Percentiles rank a stretch among this genome's conserved stretches.
Evolutionary conservation across 495 filamentous ascomycete genomes (phyloP).

Genomic region (Collariella sp.): DNA sequence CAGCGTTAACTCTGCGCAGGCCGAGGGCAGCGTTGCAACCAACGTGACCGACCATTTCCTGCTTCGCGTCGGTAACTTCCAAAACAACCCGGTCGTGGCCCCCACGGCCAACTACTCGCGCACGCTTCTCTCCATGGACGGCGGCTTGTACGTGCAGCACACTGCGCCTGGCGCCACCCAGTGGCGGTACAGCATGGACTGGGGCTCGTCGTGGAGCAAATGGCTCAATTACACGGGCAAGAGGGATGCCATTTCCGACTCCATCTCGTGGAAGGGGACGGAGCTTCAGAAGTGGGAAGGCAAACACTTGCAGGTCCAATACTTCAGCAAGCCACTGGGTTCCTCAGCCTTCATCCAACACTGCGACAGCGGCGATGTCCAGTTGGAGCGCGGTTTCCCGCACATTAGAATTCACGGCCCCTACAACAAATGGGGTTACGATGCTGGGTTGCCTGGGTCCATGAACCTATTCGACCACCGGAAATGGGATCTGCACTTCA

Average conservation of each 20-base stretch:
- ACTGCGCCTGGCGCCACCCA: slow-evolving; percentile 55
- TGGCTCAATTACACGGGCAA: slow-evolving; percentile 50
- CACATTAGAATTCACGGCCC: slow-evolving; percentile 54
- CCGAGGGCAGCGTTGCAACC: slow-evolving; percentile 34
- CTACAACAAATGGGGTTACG: slow-evolving; percentile 62
- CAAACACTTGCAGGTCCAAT: slow-evolving; percentile 58
- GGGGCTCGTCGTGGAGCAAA: slow-evolving; percentile 48
- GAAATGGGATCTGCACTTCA: slow-evolving; percentile 52
- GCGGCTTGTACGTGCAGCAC: slow-evolving; percentile 45
- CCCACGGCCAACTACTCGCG: slow-evolving; percentile 53
- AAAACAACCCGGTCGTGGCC: slow-evolving; percentile 50
- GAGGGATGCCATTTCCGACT: slow-evolving; percentile 29
- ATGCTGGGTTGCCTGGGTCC: slow-evolving; percentile 50
- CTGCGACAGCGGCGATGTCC: slow-evolving; percentile 41
- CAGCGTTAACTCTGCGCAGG: slow-evolving; percentile 40
- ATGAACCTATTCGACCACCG: slow-evolving; percentile 48
- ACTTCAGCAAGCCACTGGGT: slow-evolving; percentile 56
- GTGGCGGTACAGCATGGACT: slow-evolving; percentile 58
- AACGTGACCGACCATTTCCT: slow-evolving; percentile 46
- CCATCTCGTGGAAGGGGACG: slow-evolving; percentile 48
- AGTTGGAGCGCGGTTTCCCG: slow-evolving; percentile 48
- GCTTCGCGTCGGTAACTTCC: slow-evolving; percentile 39
- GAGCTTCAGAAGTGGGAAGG: slow-evolving; percentile 54
- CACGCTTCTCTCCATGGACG: slow-evolving; percentile 36
- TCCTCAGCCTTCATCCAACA: slow-evolving; percentile 59